Evolutionary conservation across 1,284 basidiomycete genomes (phyloP).

Genomic region (Bjerkandera adusta): DNA sequence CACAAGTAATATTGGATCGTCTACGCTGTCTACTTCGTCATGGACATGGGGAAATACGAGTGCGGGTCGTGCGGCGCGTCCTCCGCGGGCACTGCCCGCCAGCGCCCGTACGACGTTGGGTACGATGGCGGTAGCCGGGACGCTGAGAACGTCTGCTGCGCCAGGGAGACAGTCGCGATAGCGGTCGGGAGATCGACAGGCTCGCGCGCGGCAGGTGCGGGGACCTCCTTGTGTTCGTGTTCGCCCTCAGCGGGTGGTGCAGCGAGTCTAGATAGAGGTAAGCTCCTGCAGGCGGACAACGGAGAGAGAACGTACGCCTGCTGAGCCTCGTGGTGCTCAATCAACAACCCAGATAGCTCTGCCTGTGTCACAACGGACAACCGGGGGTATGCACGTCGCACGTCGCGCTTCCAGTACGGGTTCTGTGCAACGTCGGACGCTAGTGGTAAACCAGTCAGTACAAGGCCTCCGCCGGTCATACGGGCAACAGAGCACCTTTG

Average conservation of each 20-base stretch:
- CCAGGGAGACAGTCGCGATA: constrained; percentile 61
- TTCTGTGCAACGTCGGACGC: constrained; percentile 83
- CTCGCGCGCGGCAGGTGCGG: constrained; percentile 45
- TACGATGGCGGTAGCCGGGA: constrained; percentile 71
- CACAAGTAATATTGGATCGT: too few relatives aligned
- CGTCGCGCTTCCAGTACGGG: constrained; percentile 94
- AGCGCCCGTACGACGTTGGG: constrained; percentile 62
- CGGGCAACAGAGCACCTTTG: constrained; percentile 50
- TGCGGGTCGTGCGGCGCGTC: constrained; percentile 76
- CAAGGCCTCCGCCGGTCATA: constrained; percentile 5
- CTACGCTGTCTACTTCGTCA: constrained; percentile 72
- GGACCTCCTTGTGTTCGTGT: constrained; percentile 40
- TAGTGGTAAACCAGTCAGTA: constrained; percentile 26
- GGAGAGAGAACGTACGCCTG: constrained; percentile 46
- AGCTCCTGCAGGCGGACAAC: constrained; percentile 6
- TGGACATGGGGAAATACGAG: constrained; percentile 83
- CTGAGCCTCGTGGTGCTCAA: constrained; percentile 71
- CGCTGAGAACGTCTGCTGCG: constrained; percentile 61
- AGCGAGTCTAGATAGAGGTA: constrained; percentile 44
- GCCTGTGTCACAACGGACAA: constrained; percentile 82
- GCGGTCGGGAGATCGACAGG: constrained; percentile 65
- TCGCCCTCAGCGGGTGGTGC: constrained; percentile 43
- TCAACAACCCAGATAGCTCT: constrained; percentile 78
- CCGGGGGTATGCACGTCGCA: constrained; percentile 87
- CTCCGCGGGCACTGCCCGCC: constrained; percentile 65